A percentile compares a stretch with the other conserved stretches of the same genome.
phyloP scores from a whole-genome alignment of 2,329 filamentous ascomycete genomes.

The Claviceps digitariae region DNA sequence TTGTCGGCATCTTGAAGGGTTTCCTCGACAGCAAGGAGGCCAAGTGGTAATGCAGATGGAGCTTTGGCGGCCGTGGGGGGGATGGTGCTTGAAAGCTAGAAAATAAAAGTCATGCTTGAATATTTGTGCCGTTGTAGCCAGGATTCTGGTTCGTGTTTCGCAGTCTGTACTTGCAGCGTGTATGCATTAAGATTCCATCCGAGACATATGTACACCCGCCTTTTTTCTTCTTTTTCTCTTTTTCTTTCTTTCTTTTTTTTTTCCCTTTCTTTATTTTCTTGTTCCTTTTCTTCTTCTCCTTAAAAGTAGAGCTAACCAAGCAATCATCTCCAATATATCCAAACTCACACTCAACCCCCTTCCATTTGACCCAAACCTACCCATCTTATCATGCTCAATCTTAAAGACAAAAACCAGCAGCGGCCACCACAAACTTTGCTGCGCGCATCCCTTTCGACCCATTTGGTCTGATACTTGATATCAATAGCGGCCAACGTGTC shows the following conservation, averaged over 20 bases:
- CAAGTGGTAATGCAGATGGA: background rate
- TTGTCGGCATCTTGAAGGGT: constrained; percentile 59
- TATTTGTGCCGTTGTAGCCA: background rate
- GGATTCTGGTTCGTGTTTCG: background rate
- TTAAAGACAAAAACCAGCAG: no score
- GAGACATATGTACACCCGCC: no score
- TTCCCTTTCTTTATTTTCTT: background rate
- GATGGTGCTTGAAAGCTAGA: background rate
- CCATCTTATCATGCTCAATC: no score
- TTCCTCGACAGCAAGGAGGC: constrained; percentile 29
- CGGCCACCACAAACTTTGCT: no score
- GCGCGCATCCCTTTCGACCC: no score
- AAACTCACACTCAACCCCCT: no score
- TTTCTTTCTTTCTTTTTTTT: background rate
- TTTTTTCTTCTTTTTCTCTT: no score
- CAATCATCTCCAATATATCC: no score
- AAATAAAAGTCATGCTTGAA: background rate
- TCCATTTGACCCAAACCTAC: no score
- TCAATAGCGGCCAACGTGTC: no score
- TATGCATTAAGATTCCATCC: background rate
- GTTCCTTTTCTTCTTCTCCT: background rate
- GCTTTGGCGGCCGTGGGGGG: background rate
- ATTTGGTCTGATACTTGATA: no score
- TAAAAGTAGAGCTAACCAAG: background rate
- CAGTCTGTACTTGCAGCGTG: background rate